A percentile compares a stretch with the other conserved stretches of the same genome.
phyloP scores from a whole-genome alignment of 2,329 filamentous ascomycete genomes.

The Aaosphaeria pasadenensis region DNA sequence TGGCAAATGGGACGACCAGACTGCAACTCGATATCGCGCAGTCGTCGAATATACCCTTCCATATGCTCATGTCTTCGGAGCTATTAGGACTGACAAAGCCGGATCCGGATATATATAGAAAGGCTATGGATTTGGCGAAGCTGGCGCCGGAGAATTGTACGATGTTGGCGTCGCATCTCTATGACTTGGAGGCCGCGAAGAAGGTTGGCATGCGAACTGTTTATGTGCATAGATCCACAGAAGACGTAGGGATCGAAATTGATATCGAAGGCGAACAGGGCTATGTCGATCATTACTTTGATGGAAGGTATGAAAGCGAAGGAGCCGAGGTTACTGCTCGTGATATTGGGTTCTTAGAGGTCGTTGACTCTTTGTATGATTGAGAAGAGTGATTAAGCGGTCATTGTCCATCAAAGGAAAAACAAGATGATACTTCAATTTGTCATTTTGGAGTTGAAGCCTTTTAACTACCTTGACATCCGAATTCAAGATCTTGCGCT shows the following conservation, averaged over 20 bases:
- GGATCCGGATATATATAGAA: constrained; percentile 45
- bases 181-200: constrained; percentile 51
- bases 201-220: constrained; percentile 50
- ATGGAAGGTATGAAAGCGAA: constrained; percentile 4
- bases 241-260: constrained; percentile 51
- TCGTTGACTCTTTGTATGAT: no score
- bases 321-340: no score
- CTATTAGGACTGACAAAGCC: constrained; percentile 48
- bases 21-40: constrained; percentile 52
- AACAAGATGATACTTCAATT: no score
- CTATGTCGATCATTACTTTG: constrained; percentile 42
- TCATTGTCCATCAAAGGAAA: no score
- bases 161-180: constrained; percentile 55
- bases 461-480: no score
- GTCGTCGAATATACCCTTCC: constrained; percentile 48
- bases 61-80: constrained; percentile 54
- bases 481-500: no score
- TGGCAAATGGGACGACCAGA: constrained; percentile 55
- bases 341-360: no score
- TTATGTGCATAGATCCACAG: constrained; percentile 53
- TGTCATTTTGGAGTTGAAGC: no score
- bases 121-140: constrained; percentile 45
- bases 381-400: no score
- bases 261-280: constrained; percentile 28
- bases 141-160: constrained; percentile 47